Evolutionary conservation across 805 yeast species (phyloP), one percentile per base, ranked within the genome.

Genomic region (Komagataella kurtzmanii): DNA sequence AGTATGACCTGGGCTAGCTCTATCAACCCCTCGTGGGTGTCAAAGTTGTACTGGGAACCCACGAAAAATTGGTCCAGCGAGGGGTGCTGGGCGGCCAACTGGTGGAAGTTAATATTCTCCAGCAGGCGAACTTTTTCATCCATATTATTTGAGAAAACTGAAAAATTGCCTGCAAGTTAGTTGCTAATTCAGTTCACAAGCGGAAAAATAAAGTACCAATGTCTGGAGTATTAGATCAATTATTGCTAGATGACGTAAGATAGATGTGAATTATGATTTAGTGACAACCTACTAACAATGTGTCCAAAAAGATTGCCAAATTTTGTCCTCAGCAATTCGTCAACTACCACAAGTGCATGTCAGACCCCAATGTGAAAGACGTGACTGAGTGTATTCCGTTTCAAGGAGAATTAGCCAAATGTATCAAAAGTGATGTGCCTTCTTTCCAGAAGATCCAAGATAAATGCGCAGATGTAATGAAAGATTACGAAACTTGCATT

Each of bases 261-360:
- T 7, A 7, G 23, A 19, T 24, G 3, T 8, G 10, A 2, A 14
- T 2, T 6, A 47, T 21, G n/a, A 44, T 18, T 45, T 43, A 30
- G 14, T 30, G 40, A 30, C 40, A 30, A 14, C n/a, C n/a, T 30
- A 49, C 19, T 48, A 19, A 47, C 45, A 14, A 7, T 24, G 17
- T 19, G 44, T 45, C 44, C 21, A 14, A 12, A 46, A 45, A 71
- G 75, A 79, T 85, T 53, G 89, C 95, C 12, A 75, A 79, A 51
- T 70, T 74, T 60, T 87, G 96, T 63, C 93, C 95, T 0, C 80
- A 77, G 54, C 76, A 80, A 59, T 86, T 87, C 56, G 66, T 86
- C 52, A 77, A 74, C 24, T 87, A 83, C 64, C 91, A 87, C 64
- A 79, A 78, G 59, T 87, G 95, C 61, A 75, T 87, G 64, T 65